Base-by-base conservation (phyloP, 1,284 basidiomycete genomes). In the Pascua guehoae region DNA sequence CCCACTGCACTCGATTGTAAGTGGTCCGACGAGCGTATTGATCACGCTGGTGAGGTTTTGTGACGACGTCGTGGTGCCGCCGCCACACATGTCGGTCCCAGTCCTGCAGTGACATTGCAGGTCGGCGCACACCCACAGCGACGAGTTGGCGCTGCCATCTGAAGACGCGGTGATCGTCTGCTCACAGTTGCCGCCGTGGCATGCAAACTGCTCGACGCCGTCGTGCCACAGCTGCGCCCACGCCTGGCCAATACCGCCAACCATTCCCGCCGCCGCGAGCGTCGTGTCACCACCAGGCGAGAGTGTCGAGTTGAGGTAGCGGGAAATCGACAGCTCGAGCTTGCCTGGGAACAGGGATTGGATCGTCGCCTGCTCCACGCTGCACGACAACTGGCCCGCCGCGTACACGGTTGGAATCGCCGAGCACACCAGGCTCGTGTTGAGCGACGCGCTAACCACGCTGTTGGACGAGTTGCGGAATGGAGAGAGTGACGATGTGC, bases 171-270 rank as follows among this genome's bases (percentile, higher is more conserved):
- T 65, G 39, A 81, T 66, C 7, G 80, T 78, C 73, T 92, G 90
- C 0, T 73, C 77, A 75, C 92, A 95, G 5, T 80, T 79, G 60
- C 83, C 79, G 0, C 88, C 89, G 15, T 78, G 63, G 70, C 91
- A 95, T 71, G 83, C 88, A 77, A 94, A 94, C 68, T 80, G 78
- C 70, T 91, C 89, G 17, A 86, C 83, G 7, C 88, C 88, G n/a
- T 82, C 80, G 74, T 92, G 92, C 77, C 89, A 87, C 1, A 94
- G 78, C 67, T 92, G 88, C 0, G 88, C 88, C 63, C 82, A 86
- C 10, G 83, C 78, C 5, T 83, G 80, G 8, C 83, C 82, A 36
- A 81, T 78, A 8, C 75, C 60, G 63, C 84, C 86, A 12, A 88
- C 43, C 16, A 75, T 38, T 1, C 66, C 63, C 1, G 64, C 64